Evolutionary conservation across 2,329 filamentous ascomycete species (phyloP), one percentile per base, ranked within the genome.

Genomic region (Calycina herbarum): DNA sequence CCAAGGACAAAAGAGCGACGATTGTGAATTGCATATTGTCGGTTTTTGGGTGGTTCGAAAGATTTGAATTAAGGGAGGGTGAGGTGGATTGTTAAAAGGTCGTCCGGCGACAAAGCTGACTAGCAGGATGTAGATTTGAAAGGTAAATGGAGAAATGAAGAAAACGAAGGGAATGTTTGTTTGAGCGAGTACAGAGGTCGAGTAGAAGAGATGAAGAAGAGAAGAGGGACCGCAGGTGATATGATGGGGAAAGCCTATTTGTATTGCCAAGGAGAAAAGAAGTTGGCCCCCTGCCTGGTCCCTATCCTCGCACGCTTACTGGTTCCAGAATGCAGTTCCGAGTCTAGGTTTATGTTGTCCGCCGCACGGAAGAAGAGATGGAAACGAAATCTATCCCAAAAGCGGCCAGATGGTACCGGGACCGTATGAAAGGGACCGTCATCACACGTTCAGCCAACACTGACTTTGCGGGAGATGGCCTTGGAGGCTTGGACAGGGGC

Each of bases 1-100:
- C 68, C 27, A 75, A 62, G 57, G 72, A 71, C 45, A 73, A 57
- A 69, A 75, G 57, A 27, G 73, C 59, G 64, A 73, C 24, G 66
- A 74, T 7, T 54, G 70, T 66, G 71, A 74, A 74, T 68, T 74
- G 72, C 73, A 75, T 75, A 64, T 57, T 72, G 66, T 66, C 70
- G 65, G 63, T 67, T 35, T 60, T n/a, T 20, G 59, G 65, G 45
- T 17, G 65, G 45, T 17, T 64, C 33, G 62, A 61, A 57, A 66
- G 45, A 57, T 57, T 65, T 17, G 48, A 45, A 62, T 69, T 66
- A 38, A 65, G 29, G n/a, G 62, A 66, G 38, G 45, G 65, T 63
- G 58, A 59, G 58, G 45, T 29, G 65, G 45, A 51, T 51, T 24
- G 35, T 64, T 48, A 57, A 68, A 69, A 64, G 66, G 72, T 74